Conservation (phyloP, 1,284 basidiomycete genomes). For the Moesziomyces antarcticus region DNA sequence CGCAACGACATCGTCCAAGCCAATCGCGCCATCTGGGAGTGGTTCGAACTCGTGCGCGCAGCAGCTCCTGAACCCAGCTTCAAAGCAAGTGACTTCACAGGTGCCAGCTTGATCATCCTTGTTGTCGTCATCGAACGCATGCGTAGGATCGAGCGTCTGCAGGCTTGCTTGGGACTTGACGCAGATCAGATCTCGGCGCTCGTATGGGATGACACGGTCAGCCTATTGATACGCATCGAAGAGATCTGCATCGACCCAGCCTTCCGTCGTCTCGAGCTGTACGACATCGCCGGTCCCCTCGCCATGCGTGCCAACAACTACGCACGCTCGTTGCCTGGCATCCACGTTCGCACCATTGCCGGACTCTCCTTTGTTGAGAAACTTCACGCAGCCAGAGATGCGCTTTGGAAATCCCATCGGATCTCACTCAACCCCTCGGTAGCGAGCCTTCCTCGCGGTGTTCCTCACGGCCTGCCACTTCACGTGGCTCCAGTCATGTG, state of each 20-base stretch:
- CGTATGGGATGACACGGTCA: slow-evolving; percentile 6
- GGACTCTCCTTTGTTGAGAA: slow-evolving; percentile 6
- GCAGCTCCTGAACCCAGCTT: slow-evolving; percentile 3
- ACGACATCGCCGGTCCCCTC: slow-evolving; percentile 5
- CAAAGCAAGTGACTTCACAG: background rate
- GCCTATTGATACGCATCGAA: slow-evolving; percentile 4
- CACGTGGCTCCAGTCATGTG: slow-evolving; percentile 6
- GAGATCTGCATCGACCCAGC: slow-evolving; percentile 2
- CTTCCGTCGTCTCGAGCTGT: slow-evolving; percentile 3
- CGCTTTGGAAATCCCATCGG: slow-evolving; percentile 1
- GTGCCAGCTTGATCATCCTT: slow-evolving; percentile 1
- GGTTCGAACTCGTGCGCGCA: slow-evolving; percentile 2
- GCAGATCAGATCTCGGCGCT: background rate
- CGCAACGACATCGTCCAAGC: background rate
- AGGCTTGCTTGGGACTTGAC: background rate
- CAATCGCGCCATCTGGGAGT: slow-evolving; percentile 6
- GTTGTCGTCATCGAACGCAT: slow-evolving; percentile 7
- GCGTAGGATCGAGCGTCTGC: slow-evolving; percentile 5
- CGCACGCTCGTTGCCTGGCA: background rate
- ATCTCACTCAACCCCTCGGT: background rate
- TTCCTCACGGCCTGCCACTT: slow-evolving; percentile 1
- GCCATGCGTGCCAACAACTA: background rate
- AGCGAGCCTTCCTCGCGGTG: background rate
- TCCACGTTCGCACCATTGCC: background rate
- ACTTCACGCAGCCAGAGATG: background rate